Evolutionary conservation across 768 basidiomycete species (phyloP).

Genomic region (Phaeotremella skinneri): DNA sequence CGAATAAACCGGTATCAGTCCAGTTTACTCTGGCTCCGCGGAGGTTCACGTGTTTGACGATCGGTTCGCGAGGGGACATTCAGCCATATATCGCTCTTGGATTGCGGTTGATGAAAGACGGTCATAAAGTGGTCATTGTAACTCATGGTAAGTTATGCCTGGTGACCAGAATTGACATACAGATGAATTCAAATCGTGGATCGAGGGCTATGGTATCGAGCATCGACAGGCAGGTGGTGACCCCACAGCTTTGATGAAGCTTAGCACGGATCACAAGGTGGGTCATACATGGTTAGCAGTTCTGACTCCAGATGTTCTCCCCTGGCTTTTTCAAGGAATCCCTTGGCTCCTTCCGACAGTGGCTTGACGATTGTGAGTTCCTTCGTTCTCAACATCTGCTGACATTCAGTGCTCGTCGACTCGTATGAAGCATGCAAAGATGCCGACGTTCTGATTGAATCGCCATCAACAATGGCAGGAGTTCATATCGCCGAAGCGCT

Average conservation of each 20-base stretch:
- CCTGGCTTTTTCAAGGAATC: constrained; percentile 69
- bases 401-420: constrained; percentile 58
- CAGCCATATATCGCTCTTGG: constrained; percentile 59
- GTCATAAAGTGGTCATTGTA: constrained; percentile 57
- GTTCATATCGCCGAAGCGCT: constrained; percentile 70
- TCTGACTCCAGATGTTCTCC: constrained; percentile 62
- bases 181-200: constrained; percentile 58
- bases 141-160: constrained; percentile 54
- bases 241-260: constrained; percentile 67
- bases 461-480: constrained; percentile 68
- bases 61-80: constrained; percentile 62
- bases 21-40: constrained; percentile 47
- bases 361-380: constrained; percentile 64
- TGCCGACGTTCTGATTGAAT: constrained; percentile 66
- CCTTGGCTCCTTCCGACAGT: constrained; percentile 61
- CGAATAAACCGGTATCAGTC: constrained; percentile 29
- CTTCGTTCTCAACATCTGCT: not conserved
- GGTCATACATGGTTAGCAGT: constrained; percentile 2
- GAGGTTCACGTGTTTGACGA: constrained; percentile 66
- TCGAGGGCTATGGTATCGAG: constrained; percentile 61
- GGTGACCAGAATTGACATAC: constrained; percentile 2
- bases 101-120: constrained; percentile 54
- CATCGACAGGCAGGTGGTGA: constrained; percentile 68
- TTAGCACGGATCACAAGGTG: constrained; percentile 56
- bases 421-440: constrained; percentile 65